A percentile compares a stretch with the other conserved stretches of the same genome.
Conservation (phyloP, 2,329 filamentous ascomycete species). For the Apiospora pterosperma region DNA sequence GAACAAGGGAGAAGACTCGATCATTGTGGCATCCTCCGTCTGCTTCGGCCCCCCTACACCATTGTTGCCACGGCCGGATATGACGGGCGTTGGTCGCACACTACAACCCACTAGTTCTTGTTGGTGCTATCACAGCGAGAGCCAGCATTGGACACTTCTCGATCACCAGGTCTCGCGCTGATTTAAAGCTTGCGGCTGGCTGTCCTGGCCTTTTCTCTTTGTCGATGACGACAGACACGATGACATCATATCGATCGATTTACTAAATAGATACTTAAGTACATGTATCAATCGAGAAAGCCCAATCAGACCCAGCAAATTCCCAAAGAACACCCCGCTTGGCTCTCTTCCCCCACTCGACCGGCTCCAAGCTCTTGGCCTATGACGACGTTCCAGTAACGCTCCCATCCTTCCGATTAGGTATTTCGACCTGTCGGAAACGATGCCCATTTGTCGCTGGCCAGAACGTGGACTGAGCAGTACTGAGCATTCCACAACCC, state of each 20-base stretch:
- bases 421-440: background rate
- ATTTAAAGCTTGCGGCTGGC: background rate
- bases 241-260: background rate
- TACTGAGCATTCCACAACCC: background rate
- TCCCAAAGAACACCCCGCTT: constrained; percentile 1
- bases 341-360: too few species aligned
- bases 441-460: background rate
- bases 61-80: background rate
- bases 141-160: background rate
- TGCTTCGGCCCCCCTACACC: background rate
- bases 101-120: background rate
- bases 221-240: background rate
- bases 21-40: background rate
- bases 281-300: background rate
- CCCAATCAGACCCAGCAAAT: background rate
- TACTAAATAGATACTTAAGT: too few species aligned
- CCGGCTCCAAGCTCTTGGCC: too few species aligned
- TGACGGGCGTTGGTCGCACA: background rate
- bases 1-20: background rate
- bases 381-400: background rate
- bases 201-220: background rate
- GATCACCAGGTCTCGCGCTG: background rate
- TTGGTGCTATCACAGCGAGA: background rate
- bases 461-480: background rate
- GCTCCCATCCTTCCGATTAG: too few species aligned